Percentiles rank a stretch among this genome's conserved stretches.
These are phyloP conservation scores for Penicillium ucsense DNA, from an alignment of 495 filamentous ascomycete genomes.

Conservation along the genomic window DNA sequence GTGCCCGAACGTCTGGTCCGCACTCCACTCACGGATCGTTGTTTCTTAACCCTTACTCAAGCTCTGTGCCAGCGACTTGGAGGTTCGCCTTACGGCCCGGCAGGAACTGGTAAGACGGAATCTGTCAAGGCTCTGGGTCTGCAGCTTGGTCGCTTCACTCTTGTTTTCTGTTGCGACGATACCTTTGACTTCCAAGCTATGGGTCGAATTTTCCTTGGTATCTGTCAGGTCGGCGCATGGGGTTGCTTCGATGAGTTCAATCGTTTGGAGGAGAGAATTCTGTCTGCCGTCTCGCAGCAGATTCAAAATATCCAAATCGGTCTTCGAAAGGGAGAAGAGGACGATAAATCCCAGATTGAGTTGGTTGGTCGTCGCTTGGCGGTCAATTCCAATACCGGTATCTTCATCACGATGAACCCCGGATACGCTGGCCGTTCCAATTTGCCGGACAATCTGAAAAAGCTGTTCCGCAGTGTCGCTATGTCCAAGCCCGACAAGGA, in stretches of 20 bases:
- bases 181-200: conserved; percentile 99
- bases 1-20: conserved; percentile 91
- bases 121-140: conserved; percentile 96
- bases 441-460: conserved; percentile 96
- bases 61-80: conserved; percentile 89
- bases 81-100: conserved; percentile 94
- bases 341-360: conserved; percentile 80
- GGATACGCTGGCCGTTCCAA: conserved; percentile 98
- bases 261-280: conserved; percentile 88
- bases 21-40: conserved; percentile 92
- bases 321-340: conserved; percentile 66
- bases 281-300: conserved; percentile 96
- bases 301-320: conserved; percentile 98
- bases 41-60: conserved; percentile 95
- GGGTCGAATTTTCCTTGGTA: conserved; percentile 98
- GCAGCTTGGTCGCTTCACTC: conserved; percentile 91
- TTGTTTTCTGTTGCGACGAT: conserved; percentile 98
- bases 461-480: conserved; percentile 95
- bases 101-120: conserved; percentile 98
- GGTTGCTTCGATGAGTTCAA: conserved; percentile 99
- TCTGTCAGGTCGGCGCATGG: conserved; percentile 98
- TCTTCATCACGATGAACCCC: conserved; percentile 99
- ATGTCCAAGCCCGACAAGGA: conserved; percentile 99
- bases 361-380: conserved; percentile 78
- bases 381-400: conserved; percentile 87